Conservation (phyloP, 192 early-diverging fungal species). For the Backusella psychrophila region DNA sequence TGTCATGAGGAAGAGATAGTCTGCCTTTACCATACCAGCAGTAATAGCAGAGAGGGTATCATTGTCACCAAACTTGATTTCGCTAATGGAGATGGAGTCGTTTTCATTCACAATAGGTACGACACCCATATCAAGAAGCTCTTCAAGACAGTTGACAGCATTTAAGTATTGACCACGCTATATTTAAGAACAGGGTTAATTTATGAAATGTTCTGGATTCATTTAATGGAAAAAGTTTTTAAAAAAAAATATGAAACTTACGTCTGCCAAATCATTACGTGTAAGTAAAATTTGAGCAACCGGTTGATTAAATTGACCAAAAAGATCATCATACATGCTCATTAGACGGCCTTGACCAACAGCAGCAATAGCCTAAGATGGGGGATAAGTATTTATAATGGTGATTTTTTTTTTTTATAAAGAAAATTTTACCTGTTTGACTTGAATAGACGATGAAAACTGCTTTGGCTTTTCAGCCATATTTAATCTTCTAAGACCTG, state of each 20-base stretch:
- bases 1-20: slow-evolving; percentile 94
- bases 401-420: not conserved
- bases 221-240: not conserved
- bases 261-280: slow-evolving; percentile 88
- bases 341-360: slow-evolving; percentile 97
- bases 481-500: slow-evolving; percentile 79
- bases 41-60: slow-evolving; percentile 96
- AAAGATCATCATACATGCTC: slow-evolving; percentile 94
- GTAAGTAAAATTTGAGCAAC: slow-evolving; percentile 96
- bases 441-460: slow-evolving; percentile 61
- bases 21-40: slow-evolving; percentile 96
- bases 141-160: slow-evolving; percentile 90
- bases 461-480: slow-evolving; percentile 79
- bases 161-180: slow-evolving; percentile 95
- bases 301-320: slow-evolving; percentile 87
- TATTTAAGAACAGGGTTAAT: not conserved
- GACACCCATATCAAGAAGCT: slow-evolving; percentile 84
- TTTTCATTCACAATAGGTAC: slow-evolving; percentile 99
- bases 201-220: not conserved
- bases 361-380: slow-evolving; percentile 83
- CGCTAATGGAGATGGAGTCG: slow-evolving; percentile 88
- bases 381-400: not conserved
- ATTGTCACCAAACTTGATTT: slow-evolving; percentile 98
- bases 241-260: slow-evolving; percentile 29
- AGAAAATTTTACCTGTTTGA: slow-evolving; percentile 24